These are phyloP conservation scores for Tremella fuciformis DNA, from an alignment of 768 basidiomycete species.

Conservation along the genomic window DNA sequence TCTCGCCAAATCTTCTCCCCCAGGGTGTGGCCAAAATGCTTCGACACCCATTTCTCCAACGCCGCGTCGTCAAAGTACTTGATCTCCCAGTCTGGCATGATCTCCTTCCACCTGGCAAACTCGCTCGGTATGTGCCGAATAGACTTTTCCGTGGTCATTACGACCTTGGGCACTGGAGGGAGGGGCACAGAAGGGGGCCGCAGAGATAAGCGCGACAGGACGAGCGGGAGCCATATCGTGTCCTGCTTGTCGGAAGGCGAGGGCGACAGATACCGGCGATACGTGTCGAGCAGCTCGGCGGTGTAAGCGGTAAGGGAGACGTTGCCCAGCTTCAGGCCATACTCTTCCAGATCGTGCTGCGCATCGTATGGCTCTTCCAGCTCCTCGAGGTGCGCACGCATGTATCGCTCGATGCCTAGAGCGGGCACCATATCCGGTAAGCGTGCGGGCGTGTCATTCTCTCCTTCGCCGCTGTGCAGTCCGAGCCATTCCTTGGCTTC, in stretches of 20 bases:
- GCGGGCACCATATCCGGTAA: constrained; percentile 20
- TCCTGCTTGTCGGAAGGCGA: constrained; percentile 12
- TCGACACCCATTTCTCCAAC: constrained; percentile 32
- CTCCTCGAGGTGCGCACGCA: constrained; percentile 23
- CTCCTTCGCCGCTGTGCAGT: constrained; percentile 11
- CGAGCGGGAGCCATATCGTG: constrained; percentile 21
- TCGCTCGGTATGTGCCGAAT: constrained; percentile 27
- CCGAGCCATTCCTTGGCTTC: neutral
- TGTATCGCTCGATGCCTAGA: constrained; percentile 25
- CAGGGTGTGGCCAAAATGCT: constrained; percentile 30
- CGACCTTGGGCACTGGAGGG: constrained; percentile 26
- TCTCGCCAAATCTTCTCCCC: constrained; percentile 33
- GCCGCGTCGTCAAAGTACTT: constrained; percentile 33
- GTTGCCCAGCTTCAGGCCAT: constrained; percentile 26
- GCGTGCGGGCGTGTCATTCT: neutral
- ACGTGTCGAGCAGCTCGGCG: constrained; percentile 28
- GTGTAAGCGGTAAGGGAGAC: constrained; percentile 26
- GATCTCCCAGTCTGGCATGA: constrained; percentile 40
- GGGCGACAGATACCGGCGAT: constrained; percentile 22
- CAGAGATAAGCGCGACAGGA: constrained; percentile 35
- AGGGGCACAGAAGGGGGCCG: constrained; percentile 30
- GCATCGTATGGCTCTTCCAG: constrained; percentile 17
- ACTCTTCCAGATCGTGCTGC: constrained; percentile 21
- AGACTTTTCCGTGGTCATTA: constrained; percentile 39
- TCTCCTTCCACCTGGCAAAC: constrained; percentile 35